Evolutionary conservation across 352 stramenopile genomes (phyloP), one percentile per base, ranked within the genome.

Genomic region (Globisporangium abappressorium): DNA sequence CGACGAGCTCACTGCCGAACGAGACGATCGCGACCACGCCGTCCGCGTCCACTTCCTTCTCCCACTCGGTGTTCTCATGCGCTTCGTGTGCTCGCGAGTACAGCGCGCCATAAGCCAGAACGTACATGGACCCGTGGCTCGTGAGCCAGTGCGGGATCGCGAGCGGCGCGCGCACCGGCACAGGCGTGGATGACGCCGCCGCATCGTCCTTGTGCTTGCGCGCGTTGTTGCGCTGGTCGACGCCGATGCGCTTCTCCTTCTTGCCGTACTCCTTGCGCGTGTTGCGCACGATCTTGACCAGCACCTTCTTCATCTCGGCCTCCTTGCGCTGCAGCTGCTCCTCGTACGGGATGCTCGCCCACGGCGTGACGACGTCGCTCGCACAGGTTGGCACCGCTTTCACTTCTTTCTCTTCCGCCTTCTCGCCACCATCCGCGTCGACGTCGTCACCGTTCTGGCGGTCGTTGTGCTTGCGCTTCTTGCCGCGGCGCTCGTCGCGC

Each of bases 301-400:
- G 73, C 60, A 96, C 89, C 60, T 94, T 93, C 78, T 93, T 94
- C 90, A 97, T 96, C 73, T 93, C 87, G 59, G 83, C 69, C 57
- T 97, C 88, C 65, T 97, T 97, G 62, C 82, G 84, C 63, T 90
- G 75, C 36, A 95, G 69, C 65, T 97, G 90, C 71, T 95, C 84
- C 7, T 86, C 79, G 62, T 96, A 96, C 18, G 82, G 74, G 7
- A 96, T 73, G 41, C 77, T 72, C 11, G 82, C 85, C 89, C 89
- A 96, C 28, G 90, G 90, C 28, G 89, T 94, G 58, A 95, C 89
- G 12, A 92, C 85, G 22, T 96, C 82, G 24, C 79, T 75, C 24
- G 89, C 87, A 43, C 90, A 75, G 59, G 79, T 85, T 2, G 72
- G 68, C 8, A 70, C 61, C 3, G 66, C 70, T 22, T 74, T 71